phyloP scores from a whole-genome alignment of 2,329 filamentous ascomycete genomes.

The Rhynchosporium secalis region DNA sequence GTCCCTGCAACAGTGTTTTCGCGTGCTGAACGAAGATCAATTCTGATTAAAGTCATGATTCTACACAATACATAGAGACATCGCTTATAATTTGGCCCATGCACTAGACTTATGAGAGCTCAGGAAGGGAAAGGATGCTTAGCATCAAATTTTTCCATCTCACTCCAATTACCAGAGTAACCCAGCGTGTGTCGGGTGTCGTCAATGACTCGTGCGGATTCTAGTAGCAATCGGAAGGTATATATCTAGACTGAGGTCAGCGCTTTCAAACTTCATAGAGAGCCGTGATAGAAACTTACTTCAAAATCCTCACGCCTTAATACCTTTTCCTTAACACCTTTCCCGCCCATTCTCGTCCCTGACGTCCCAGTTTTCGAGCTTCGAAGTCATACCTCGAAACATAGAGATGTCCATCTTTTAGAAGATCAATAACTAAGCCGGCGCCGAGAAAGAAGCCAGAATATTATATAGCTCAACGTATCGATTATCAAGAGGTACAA shows the following conservation, averaged over 20 bases:
- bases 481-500: conserved; percentile 75
- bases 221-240: conserved; percentile 65
- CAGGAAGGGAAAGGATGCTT: conserved; percentile 20
- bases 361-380: conserved; percentile 63
- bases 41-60: too few species aligned
- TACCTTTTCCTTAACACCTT: conserved; percentile 47
- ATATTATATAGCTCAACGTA: conserved; percentile 72
- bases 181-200: conserved; percentile 41
- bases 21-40: too few species aligned
- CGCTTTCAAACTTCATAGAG: not conserved
- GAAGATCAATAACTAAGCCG: conserved; percentile 49
- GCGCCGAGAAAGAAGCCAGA: conserved; percentile 74
- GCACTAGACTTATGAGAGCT: not conserved
- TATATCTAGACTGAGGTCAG: conserved; percentile 46
- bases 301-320: conserved; percentile 72
- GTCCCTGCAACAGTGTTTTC: too few species aligned
- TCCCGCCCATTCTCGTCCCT: conserved; percentile 69
- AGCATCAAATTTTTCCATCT: conserved; percentile 37
- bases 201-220: conserved; percentile 53
- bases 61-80: too few species aligned
- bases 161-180: conserved; percentile 39
- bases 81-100: too few species aligned
- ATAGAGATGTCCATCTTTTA: conserved; percentile 46
- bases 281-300: conserved; percentile 50
- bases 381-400: conserved; percentile 49